Percentiles rank a stretch among this genome's conserved stretches.
Conservation (phyloP, 129 eudicot species). For the Rutidosis leptorrhynchoides region DNA sequence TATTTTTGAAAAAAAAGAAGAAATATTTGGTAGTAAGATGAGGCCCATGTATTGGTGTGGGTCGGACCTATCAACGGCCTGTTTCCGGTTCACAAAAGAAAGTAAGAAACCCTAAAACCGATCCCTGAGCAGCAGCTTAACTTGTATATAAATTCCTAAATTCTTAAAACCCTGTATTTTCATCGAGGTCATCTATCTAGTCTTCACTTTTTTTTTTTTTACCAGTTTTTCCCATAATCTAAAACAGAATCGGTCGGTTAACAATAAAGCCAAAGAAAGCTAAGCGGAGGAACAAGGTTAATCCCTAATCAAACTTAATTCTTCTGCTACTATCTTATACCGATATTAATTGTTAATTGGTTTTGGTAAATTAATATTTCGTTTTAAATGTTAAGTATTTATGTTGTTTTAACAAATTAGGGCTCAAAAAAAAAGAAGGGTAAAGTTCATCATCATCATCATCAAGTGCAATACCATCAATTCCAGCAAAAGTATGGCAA, state of each 20-base stretch:
- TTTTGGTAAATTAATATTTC: background rate
- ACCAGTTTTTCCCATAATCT: background rate
- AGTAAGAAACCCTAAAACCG: too few species aligned
- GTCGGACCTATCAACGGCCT: too few species aligned
- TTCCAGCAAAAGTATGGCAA: conserved; percentile 86
- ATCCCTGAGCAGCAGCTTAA: too few species aligned
- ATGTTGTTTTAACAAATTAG: conserved; percentile 19
- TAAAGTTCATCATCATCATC: conserved; percentile 52
- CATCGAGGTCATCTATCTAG: background rate
- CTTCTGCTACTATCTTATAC: background rate
- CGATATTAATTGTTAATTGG: background rate
- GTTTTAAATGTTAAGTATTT: background rate
- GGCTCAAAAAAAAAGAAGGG: conserved; percentile 54
- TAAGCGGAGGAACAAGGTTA: conserved; percentile 73
- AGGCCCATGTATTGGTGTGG: too few species aligned
- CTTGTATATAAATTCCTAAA: conserved; percentile 48
- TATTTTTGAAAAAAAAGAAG: too few species aligned
- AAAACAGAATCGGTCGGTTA: conserved; percentile 58
- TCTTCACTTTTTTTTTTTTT: too few species aligned
- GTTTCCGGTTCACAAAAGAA: too few species aligned
- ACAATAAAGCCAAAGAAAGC: conserved; percentile 70
- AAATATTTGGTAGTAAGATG: too few species aligned
- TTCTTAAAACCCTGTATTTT: conserved; percentile 35
- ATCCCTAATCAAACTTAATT: background rate
- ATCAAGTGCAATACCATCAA: conserved; percentile 37